These are phyloP conservation scores for Ustilago esculenta DNA, from an alignment of 1,284 basidiomycete species.

Conservation along the genomic window DNA sequence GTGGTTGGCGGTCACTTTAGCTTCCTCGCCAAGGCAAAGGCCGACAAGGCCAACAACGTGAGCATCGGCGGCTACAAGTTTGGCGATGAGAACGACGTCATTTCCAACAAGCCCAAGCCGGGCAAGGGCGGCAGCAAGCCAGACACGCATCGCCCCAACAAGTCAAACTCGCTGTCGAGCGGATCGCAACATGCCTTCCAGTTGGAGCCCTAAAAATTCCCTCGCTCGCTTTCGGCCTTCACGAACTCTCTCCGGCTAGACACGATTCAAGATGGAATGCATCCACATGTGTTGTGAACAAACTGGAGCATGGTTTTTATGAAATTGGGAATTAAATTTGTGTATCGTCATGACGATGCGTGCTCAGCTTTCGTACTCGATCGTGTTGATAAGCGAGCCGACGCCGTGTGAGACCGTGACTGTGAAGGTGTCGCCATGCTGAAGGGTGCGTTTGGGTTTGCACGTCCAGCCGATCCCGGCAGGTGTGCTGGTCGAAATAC, in stretches of 20 bases:
- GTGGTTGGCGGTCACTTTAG: slow-evolving; percentile 67
- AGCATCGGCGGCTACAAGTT: slow-evolving; percentile 27
- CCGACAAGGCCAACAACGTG: slow-evolving; percentile 63
- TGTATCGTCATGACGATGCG: too few species aligned
- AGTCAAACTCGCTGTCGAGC: slow-evolving; percentile 25
- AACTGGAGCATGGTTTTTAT: too few species aligned
- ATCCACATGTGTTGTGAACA: too few species aligned
- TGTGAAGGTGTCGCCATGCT: slow-evolving; percentile 68
- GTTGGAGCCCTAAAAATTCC: slow-evolving; percentile 2
- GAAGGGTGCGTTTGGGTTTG: slow-evolving; percentile 62
- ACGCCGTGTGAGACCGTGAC: slow-evolving; percentile 68
- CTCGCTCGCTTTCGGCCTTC: background rate
- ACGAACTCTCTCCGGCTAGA: too few species aligned
- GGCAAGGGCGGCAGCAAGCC: slow-evolving; percentile 9
- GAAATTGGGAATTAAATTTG: too few species aligned
- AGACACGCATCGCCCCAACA: slow-evolving; percentile 2
- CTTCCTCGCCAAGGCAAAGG: slow-evolving; percentile 64
- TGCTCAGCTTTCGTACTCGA: slow-evolving; percentile 61
- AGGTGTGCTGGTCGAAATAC: slow-evolving; percentile 67
- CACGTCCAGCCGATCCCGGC: slow-evolving; percentile 67
- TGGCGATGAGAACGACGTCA: slow-evolving; percentile 40
- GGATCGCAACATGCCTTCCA: slow-evolving; percentile 39
- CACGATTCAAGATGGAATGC: too few species aligned
- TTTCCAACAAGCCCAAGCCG: slow-evolving; percentile 17
- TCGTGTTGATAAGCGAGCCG: slow-evolving; percentile 69